These are phyloP conservation scores for Apiospora saccharicola DNA, from an alignment of 2,329 filamentous ascomycete species.

Conservation along the genomic window DNA sequence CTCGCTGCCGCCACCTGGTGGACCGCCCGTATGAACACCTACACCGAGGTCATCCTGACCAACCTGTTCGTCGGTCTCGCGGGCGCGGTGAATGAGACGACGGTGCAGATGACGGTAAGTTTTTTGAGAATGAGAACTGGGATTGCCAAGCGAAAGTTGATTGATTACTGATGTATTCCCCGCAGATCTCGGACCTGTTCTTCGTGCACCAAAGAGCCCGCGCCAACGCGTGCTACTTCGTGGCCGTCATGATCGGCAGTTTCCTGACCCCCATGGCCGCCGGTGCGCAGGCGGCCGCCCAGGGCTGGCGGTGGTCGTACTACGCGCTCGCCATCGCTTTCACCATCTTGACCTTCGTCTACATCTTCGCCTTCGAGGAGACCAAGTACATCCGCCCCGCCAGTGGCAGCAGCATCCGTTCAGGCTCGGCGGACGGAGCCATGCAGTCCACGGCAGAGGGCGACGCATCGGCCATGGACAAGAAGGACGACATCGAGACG, in stretches of 20 bases:
- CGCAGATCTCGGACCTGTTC: constrained; percentile 43
- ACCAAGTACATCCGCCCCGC: constrained; percentile 37
- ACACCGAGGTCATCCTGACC: constrained; percentile 37
- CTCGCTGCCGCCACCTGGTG: constrained; percentile 37
- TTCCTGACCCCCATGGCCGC: constrained; percentile 44
- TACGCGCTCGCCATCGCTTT: constrained; percentile 32
- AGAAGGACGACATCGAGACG: constrained; percentile 19
- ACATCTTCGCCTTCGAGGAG: constrained; percentile 34
- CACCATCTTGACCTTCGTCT: constrained; percentile 27
- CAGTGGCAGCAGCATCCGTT: not conserved
- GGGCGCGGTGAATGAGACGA: constrained; percentile 49
- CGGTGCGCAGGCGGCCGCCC: constrained; percentile 36
- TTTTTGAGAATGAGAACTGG: accelerated
- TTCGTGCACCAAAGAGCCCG: constrained; percentile 43
- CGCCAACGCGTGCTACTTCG: constrained; percentile 44
- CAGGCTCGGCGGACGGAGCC: not conserved
- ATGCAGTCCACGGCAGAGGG: not conserved
- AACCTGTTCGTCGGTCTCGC: constrained; percentile 44
- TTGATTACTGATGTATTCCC: not conserved
- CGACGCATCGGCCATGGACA: not conserved
- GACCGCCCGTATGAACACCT: constrained; percentile 33
- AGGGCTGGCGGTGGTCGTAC: constrained; percentile 44
- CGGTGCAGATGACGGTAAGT: constrained; percentile 47
- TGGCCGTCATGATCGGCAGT: constrained; percentile 40
- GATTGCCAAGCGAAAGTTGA: not conserved